phyloP scores from a whole-genome alignment of 176 grass and related monocot species.

The Oryza punctata region DNA sequence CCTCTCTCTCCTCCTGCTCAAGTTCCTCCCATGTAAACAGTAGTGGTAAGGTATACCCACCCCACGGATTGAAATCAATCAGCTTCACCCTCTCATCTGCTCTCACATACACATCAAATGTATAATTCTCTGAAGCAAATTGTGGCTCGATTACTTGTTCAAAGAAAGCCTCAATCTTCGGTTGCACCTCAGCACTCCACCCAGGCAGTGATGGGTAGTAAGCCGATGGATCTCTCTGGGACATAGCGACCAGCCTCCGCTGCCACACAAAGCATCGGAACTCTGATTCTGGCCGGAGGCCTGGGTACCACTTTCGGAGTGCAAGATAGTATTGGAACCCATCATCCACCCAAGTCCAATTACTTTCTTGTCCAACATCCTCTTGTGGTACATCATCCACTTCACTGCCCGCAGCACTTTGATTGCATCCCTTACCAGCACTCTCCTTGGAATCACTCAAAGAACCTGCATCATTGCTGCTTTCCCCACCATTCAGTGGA shows the following conservation, averaged over 20 bases:
- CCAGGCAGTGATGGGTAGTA: conserved; percentile 75
- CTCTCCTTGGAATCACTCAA: neutral
- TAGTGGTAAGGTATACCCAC: conserved; percentile 66
- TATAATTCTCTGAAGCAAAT: conserved; percentile 64
- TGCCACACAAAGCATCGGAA: conserved; percentile 82
- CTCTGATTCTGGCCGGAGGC: conserved; percentile 77
- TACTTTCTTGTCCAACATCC: neutral
- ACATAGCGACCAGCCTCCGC: conserved; percentile 51
- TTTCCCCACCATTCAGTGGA: neutral
- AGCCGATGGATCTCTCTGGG: conserved; percentile 83
- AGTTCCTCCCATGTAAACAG: conserved; percentile 85
- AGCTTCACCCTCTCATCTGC: conserved; percentile 56
- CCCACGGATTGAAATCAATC: conserved; percentile 94
- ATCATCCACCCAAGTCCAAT: conserved; percentile 39
- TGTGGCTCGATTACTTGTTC: conserved; percentile 47
- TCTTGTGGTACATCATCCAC: neutral
- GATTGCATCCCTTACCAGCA: neutral
- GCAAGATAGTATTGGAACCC: conserved; percentile 73
- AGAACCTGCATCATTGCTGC: neutral
- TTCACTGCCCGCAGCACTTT: neutral
- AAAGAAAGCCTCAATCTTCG: conserved; percentile 58
- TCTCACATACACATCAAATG: conserved; percentile 75
- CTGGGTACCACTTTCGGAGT: conserved; percentile 77
- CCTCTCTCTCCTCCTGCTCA: conserved; percentile 40
- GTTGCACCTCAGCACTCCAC: conserved; percentile 49